Percentiles rank a stretch among this genome's conserved stretches.
These are phyloP conservation scores for Tremella fuciformis DNA, from an alignment of 768 basidiomycete species.

Conservation along the genomic window DNA sequence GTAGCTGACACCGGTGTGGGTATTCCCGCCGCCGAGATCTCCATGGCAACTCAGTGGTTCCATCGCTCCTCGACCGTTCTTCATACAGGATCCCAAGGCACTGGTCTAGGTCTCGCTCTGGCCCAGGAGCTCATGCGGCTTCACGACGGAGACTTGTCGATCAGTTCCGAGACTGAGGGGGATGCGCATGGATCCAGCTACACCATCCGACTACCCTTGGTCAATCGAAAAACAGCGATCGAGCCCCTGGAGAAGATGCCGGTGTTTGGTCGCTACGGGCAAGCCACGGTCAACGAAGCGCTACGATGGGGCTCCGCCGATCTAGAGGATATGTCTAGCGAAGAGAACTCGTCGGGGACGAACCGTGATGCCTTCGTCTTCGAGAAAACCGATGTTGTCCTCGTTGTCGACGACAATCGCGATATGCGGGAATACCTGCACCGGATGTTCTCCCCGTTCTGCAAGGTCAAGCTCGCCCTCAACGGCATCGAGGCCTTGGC, in stretches of 20 bases:
- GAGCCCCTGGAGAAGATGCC: not conserved
- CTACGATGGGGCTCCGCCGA: conserved; percentile 38
- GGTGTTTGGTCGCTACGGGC: conserved; percentile 42
- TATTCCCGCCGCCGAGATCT: conserved; percentile 47
- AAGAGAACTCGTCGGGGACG: conserved; percentile 6
- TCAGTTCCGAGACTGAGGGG: conserved; percentile 39
- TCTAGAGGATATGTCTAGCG: conserved; percentile 23
- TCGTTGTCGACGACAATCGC: conserved; percentile 49
- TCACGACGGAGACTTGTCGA: conserved; percentile 51
- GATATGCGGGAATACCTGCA: conserved; percentile 52
- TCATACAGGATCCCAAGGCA: conserved; percentile 50
- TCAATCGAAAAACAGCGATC: not conserved
- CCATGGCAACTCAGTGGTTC: conserved; percentile 51
- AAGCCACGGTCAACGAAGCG: conserved; percentile 50
- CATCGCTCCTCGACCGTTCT: conserved; percentile 51
- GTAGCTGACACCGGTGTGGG: conserved; percentile 54
- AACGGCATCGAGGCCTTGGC: conserved; percentile 48
- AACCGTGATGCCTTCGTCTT: conserved; percentile 45
- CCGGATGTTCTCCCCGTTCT: conserved; percentile 50
- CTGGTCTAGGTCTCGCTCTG: conserved; percentile 52
- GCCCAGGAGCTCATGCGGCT: conserved; percentile 52
- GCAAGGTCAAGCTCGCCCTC: conserved; percentile 49
- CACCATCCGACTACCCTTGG: conserved; percentile 39
- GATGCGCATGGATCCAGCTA: conserved; percentile 41
- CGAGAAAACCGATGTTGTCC: conserved; percentile 47